Percentiles rank a stretch among this genome's conserved stretches.
Conservation (phyloP, 2,329 filamentous ascomycete species). For the Cordyceps militaris region DNA sequence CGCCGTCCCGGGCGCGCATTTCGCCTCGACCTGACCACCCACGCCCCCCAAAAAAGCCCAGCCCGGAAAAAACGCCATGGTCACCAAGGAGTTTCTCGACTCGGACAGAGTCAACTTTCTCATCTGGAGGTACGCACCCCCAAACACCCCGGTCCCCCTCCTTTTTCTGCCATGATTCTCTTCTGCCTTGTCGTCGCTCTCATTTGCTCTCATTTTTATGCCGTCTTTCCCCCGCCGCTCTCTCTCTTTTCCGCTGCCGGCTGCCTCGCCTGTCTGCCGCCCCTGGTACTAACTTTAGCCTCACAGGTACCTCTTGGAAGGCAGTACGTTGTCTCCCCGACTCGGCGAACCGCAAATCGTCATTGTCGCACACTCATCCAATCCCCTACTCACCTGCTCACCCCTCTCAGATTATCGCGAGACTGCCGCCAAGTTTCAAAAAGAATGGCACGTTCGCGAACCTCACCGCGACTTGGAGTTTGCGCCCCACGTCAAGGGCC, state of each 20-base stretch:
- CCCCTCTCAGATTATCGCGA: slow-evolving; percentile 54
- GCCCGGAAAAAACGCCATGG: slow-evolving; percentile 32
- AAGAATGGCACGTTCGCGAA: slow-evolving; percentile 58
- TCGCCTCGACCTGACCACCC: neutral
- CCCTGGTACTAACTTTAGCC: slow-evolving; percentile 12
- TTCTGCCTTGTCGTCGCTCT: slow-evolving; percentile 14
- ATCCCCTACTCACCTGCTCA: slow-evolving; percentile 12
- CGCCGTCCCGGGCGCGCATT: slow-evolving; percentile 12
- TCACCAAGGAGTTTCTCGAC: slow-evolving; percentile 54
- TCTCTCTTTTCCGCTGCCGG: slow-evolving; percentile 3
- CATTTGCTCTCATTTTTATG: slow-evolving; percentile 9
- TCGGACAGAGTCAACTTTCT: slow-evolving; percentile 64
- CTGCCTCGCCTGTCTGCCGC: neutral
- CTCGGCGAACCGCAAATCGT: neutral
- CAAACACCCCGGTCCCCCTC: slow-evolving; percentile 19
- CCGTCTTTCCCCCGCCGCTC: neutral
- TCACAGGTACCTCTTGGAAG: slow-evolving; percentile 53
- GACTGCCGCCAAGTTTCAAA: slow-evolving; percentile 60
- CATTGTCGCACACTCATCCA: slow-evolving; percentile 5
- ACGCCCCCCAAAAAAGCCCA: neutral
- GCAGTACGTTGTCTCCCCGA: slow-evolving; percentile 38
- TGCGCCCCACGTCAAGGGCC: slow-evolving; percentile 57
- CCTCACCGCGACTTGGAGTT: slow-evolving; percentile 58
- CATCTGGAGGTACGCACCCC: slow-evolving; percentile 57
- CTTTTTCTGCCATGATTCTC: slow-evolving; percentile 18